Evolutionary conservation across 1,284 basidiomycete species (phyloP), one percentile per base, ranked within the genome.

Genomic region (Cutaneotrichosporon sp.): DNA sequence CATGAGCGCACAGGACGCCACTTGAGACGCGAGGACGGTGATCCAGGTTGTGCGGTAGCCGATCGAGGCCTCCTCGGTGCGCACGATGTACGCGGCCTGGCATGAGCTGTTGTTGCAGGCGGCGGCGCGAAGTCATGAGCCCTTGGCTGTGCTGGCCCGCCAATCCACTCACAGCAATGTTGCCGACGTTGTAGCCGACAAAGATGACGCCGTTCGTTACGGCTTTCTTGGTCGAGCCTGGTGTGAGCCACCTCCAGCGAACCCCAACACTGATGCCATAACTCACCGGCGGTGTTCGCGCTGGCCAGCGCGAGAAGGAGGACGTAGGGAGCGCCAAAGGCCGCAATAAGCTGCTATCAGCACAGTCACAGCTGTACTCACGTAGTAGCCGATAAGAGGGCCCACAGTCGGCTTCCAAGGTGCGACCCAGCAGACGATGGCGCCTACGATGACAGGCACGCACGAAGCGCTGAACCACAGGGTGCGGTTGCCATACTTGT

Each of bases 321-420:
- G 25, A 82, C 82, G 58, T 81, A 83, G 6, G 82, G 82, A 2
- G 82, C 81, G 2, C 82, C 82, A 61, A 83, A 83, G 20, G 77
- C 74, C 4, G 72, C 73, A 10, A 75, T 70, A 16, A 82, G 72
- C 38, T 42, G 38, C 16, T 18, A n/a, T 42, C 38, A 42, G 38
- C 38, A n/a, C 6, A 42, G n/a, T 18, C 4, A 36, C 16, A 1
- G 3, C 18, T 8, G 18, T 3, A 42, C 38, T 42, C 38, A 42
- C 38, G 62, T 81, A 82, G 68, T 80, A 83, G 0, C 83, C 83
- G 20, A 83, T 81, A 14, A 84, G 67, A 0, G 83, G 82, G 0
- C 81, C 75, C 1, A 76, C 81, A 0, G 76, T 73, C 33, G 80
- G 77, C 14, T 65, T 60, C 81, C 81, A 83, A 27, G 80, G 71